Evolutionary conservation across 805 yeast genomes (phyloP).

Genomic region (Kluyveromyces nonfermentans): DNA sequence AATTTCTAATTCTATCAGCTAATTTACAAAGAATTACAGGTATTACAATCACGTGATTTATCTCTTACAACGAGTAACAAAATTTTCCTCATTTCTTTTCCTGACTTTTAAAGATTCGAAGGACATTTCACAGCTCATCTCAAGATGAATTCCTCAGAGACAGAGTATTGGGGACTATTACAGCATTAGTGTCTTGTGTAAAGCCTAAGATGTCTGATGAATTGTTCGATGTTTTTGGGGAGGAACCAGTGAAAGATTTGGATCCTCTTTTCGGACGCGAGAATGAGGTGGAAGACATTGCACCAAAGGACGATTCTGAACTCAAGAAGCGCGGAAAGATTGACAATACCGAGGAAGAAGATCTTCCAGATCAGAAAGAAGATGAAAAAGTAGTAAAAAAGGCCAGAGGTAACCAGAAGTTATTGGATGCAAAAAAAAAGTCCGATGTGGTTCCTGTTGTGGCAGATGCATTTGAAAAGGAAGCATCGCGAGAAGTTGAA

Average conservation of each 20-base stretch:
- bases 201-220: constrained; percentile 10
- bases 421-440: constrained; percentile 33
- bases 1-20: no score
- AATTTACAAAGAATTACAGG: no score
- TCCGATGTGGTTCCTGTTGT: constrained; percentile 60
- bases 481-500: constrained; percentile 82
- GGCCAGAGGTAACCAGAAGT: constrained; percentile 22
- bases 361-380: neutral
- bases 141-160: neutral
- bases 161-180: neutral
- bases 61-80: neutral
- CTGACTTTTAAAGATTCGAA: neutral
- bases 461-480: constrained; percentile 79
- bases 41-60: neutral
- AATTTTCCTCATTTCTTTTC: neutral
- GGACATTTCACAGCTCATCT: neutral
- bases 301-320: constrained; percentile 1
- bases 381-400: constrained; percentile 15
- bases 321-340: constrained; percentile 13
- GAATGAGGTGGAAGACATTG: constrained; percentile 5
- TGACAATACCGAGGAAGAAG: neutral
- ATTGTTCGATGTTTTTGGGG: constrained; percentile 28
- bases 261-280: constrained; percentile 12
- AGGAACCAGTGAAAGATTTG: constrained; percentile 10
- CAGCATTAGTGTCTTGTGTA: neutral